Conservation (phyloP, 2,329 filamentous ascomycete genomes). For the Tricladium varicosporioides region DNA sequence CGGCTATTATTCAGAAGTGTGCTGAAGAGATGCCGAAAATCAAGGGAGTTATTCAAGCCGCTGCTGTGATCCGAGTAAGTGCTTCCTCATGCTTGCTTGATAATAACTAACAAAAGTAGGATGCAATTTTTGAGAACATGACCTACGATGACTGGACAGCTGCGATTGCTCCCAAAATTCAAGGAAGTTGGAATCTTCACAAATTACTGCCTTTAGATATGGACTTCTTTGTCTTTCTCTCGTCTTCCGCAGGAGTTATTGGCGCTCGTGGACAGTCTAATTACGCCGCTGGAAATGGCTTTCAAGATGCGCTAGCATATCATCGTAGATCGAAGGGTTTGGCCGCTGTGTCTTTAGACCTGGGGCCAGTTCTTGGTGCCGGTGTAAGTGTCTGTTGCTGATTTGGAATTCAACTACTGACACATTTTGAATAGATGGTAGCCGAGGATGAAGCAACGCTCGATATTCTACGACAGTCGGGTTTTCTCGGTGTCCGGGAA, state of each 20-base stretch:
- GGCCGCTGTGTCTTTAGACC: constrained; percentile 3
- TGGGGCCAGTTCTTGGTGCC: constrained; percentile 9
- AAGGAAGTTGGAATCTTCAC: constrained; percentile 18
- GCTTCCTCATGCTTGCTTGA: neutral
- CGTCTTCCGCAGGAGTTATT: constrained; percentile 31
- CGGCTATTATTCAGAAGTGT: constrained; percentile 27
- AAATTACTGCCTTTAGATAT: constrained; percentile 20
- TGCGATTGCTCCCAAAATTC: constrained; percentile 35
- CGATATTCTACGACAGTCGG: constrained; percentile 47
- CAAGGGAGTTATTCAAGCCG: constrained; percentile 44
- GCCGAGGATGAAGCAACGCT: constrained; percentile 47
- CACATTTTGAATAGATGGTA: constrained; percentile 44
- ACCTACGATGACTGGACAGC: constrained; percentile 35
- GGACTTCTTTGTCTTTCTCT: constrained; percentile 41
- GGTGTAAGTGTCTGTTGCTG: constrained; percentile 2
- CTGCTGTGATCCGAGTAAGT: constrained; percentile 38
- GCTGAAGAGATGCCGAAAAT: constrained; percentile 35
- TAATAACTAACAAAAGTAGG: constrained; percentile 20
- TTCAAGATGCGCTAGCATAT: constrained; percentile 11
- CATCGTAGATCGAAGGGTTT: constrained; percentile 6
- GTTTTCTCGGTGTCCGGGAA: constrained; percentile 52
- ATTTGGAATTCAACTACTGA: neutral
- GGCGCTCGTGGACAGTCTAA: constrained; percentile 10
- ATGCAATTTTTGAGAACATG: constrained; percentile 30
- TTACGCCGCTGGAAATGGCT: constrained; percentile 31